A percentile compares a stretch with the other conserved stretches of the same genome.
These are phyloP conservation scores for Ambrosia hybrid DNA, from an alignment of 140 eudicot species.

Conservation along the genomic window DNA sequence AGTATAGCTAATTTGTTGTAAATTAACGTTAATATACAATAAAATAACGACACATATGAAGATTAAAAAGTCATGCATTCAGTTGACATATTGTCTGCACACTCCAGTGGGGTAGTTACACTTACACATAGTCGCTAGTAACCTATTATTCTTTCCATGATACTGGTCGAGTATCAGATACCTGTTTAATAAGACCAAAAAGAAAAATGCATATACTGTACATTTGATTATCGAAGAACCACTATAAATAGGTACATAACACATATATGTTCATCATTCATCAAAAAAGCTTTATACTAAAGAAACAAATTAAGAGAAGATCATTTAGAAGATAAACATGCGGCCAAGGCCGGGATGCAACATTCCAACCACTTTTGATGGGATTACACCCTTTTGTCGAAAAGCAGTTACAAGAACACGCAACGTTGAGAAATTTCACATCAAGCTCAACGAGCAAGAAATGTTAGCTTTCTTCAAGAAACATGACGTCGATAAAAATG, in stretches of 20 bases:
- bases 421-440: conserved; percentile 13
- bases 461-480: conserved; percentile 23
- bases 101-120: background rate
- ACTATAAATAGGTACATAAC: conserved; percentile 6
- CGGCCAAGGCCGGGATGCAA: background rate
- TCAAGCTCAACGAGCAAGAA: conserved; percentile 24
- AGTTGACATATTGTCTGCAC: background rate
- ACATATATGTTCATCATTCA: conserved; percentile 5
- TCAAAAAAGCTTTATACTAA: background rate
- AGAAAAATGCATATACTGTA: background rate
- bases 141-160: conserved; percentile 11
- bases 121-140: background rate
- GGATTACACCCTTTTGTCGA: background rate
- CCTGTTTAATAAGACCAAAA: background rate
- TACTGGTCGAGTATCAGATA: conserved; percentile 15
- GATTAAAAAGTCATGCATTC: background rate
- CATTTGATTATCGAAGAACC: background rate
- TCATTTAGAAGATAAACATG: background rate
- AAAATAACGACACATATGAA: conserved; percentile 4
- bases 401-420: background rate
- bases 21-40: background rate
- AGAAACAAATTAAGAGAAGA: background rate
- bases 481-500: conserved; percentile 26
- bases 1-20: too few species aligned
- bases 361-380: background rate